Base-by-base conservation (phyloP, 495 filamentous ascomycete genomes). In the Aspergillus leporis region DNA sequence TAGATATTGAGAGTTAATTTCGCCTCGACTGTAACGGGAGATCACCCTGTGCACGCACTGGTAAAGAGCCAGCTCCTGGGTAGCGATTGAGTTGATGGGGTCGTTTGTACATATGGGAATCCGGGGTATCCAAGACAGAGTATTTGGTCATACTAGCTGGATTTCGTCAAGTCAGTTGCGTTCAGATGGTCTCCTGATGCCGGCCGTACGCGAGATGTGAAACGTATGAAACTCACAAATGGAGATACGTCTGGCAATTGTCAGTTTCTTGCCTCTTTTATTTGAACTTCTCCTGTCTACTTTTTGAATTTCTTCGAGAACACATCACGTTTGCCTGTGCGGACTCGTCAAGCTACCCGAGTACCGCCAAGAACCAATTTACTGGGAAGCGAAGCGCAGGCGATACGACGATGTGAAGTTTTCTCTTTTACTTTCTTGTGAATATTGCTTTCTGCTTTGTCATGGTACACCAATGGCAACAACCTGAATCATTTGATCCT, bases 371-470 rank as follows among this genome's bases (percentile, higher is more conserved):
- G 10, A 13, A 13, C 36, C 36, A 40, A 13, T 4, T 14, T 18
- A 14, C 16, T 19, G 7, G 41, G 18, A 4, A 18, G 6, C 4
- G n/a, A 45, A 7, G 41, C 41, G 18, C 41, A 45, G 41, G 41
- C n/a, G 2, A 23, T 47, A 6, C 43, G 43, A 9, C 19, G 41
- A 21, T 19, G 21, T 23, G 50, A 34, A 52, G 34, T 53, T 57
- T 56, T 61, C 64, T 50, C 61, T 56, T 64, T 59, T 61, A 58
- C 61, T 67, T 70, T 69, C 65, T 66, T 77, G 74, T 77, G 71
- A 70, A 77, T 77, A 77, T 72, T 67, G 60, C 51, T 58, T 57
- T 64, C 48, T 63, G 55, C 58, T 55, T 61, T 67, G 55, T 62
- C 63, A 68, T 64, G 56, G 57, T 59, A 46, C 52, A 53, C 49